Evolutionary conservation across 306 rosid genomes (phyloP).

Genomic region (Pyrus betulifolia): DNA sequence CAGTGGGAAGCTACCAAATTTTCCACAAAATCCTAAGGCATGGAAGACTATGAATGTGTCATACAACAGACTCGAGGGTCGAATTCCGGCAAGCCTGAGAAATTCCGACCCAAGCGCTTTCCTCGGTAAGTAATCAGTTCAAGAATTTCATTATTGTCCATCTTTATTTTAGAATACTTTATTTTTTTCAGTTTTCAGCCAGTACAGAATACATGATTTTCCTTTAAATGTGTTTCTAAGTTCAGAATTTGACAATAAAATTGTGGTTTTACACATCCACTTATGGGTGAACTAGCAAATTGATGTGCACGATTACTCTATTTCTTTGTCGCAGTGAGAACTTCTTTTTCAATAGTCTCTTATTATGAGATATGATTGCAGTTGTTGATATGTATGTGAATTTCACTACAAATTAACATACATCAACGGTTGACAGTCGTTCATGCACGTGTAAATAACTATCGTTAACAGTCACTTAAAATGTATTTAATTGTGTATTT

Average conservation of each 20-base stretch:
- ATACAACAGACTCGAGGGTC: slow-evolving; percentile 49
- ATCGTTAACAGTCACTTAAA: background rate
- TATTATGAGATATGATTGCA: background rate
- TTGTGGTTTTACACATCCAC: background rate
- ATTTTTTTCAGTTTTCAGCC: background rate
- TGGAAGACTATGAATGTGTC: slow-evolving; percentile 45
- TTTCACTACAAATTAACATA: background rate
- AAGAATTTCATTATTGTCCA: background rate
- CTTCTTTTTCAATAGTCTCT: background rate
- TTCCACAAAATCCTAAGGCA: slow-evolving; percentile 5
- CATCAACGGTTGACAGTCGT: background rate
- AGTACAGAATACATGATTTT: background rate
- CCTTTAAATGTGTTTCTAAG: background rate
- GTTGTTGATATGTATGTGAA: background rate
- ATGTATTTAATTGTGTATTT: background rate
- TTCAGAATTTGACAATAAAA: background rate
- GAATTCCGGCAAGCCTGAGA: slow-evolving; percentile 38
- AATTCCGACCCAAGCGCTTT: slow-evolving; percentile 16
- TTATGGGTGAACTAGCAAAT: background rate
- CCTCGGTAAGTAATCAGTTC: slow-evolving; percentile 32
- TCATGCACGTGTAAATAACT: background rate
- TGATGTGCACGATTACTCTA: background rate
- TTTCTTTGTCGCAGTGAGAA: background rate
- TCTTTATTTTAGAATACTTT: background rate
- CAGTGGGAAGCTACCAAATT: slow-evolving; percentile 53